phyloP scores from a whole-genome alignment of 2,329 filamentous ascomycete species.

The Amesomyces nigricolor region DNA sequence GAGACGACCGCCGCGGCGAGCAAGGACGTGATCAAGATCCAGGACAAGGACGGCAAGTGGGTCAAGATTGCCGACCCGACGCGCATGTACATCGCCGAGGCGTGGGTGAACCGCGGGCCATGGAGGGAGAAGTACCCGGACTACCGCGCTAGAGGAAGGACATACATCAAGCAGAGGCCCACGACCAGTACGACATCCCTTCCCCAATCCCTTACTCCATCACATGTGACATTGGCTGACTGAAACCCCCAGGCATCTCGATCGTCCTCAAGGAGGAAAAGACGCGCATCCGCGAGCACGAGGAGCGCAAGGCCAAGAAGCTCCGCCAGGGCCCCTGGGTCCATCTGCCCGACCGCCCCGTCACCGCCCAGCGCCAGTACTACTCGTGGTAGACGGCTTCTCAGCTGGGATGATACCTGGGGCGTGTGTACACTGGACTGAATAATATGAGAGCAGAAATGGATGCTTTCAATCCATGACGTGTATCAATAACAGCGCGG shows the following conservation, averaged over 20 bases:
- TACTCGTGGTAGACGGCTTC: slow-evolving; percentile 71
- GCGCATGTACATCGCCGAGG: slow-evolving; percentile 84
- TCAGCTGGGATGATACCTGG: background rate
- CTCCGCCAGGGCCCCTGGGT: slow-evolving; percentile 75
- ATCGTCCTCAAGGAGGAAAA: slow-evolving; percentile 90
- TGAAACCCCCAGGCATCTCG: slow-evolving; percentile 56
- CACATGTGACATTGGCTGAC: slow-evolving; percentile 11
- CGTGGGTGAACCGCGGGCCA: slow-evolving; percentile 80
- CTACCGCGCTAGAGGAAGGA: slow-evolving; percentile 69
- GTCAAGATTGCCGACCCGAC: slow-evolving; percentile 67
- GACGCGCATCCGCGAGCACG: slow-evolving; percentile 73
- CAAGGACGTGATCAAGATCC: slow-evolving; percentile 49
- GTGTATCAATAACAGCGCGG: slow-evolving; percentile 14
- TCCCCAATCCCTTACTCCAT: too few relatives aligned
- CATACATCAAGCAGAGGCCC: slow-evolving; percentile 63
- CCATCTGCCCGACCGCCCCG: slow-evolving; percentile 77
- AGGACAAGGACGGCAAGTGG: slow-evolving; percentile 68
- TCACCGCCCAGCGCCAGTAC: slow-evolving; percentile 81
- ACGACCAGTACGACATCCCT: slow-evolving; percentile 62
- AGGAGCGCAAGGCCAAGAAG: slow-evolving; percentile 72
- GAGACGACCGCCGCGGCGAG: slow-evolving; percentile 28
- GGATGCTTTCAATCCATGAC: background rate
- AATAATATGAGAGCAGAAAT: too few relatives aligned
- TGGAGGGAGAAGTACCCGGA: slow-evolving; percentile 55
- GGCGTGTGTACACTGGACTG: background rate